Evolutionary conservation across 1,284 basidiomycete species (phyloP).

Genomic region (Ganoderma lingzhi): DNA sequence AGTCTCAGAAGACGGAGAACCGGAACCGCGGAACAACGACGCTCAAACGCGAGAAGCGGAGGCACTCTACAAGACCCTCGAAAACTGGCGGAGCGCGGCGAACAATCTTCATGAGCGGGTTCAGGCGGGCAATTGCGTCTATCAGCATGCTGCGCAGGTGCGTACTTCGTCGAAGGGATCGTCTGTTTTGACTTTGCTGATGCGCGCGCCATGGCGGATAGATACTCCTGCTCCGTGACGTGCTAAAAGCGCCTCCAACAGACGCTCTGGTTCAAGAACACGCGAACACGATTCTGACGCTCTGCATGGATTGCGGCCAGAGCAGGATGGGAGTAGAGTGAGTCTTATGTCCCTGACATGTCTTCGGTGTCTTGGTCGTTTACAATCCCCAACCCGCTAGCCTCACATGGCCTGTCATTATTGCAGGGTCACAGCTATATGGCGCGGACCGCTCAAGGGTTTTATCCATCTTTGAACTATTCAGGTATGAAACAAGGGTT

Average conservation of each 20-base stretch:
- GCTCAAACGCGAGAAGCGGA: constrained; percentile 34
- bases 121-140: constrained; percentile 43
- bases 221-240: constrained; percentile 54
- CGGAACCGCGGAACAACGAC: constrained; percentile 15
- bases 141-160: constrained; percentile 46
- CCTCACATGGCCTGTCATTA: constrained; percentile 55
- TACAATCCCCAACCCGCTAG: constrained; percentile 28
- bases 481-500: constrained; percentile 46
- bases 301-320: constrained; percentile 43
- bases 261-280: constrained; percentile 49
- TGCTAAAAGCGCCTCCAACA: constrained; percentile 47
- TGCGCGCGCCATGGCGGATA: constrained; percentile 29
- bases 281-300: constrained; percentile 39
- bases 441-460: constrained; percentile 48
- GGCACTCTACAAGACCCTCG: constrained; percentile 36
- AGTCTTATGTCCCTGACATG: constrained; percentile 19
- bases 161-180: constrained; percentile 17
- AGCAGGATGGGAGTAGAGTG: constrained; percentile 47
- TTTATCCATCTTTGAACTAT: constrained; percentile 50
- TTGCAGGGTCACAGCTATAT: constrained; percentile 52
- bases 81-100: constrained; percentile 39
- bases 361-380: constrained; percentile 13
- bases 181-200: constrained; percentile 14
- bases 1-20: constrained; percentile 32
- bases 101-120: constrained; percentile 35